These are phyloP conservation scores for Heterobasidion irregulare DNA, from an alignment of 1,284 basidiomycete genomes.

Conservation along the genomic window DNA sequence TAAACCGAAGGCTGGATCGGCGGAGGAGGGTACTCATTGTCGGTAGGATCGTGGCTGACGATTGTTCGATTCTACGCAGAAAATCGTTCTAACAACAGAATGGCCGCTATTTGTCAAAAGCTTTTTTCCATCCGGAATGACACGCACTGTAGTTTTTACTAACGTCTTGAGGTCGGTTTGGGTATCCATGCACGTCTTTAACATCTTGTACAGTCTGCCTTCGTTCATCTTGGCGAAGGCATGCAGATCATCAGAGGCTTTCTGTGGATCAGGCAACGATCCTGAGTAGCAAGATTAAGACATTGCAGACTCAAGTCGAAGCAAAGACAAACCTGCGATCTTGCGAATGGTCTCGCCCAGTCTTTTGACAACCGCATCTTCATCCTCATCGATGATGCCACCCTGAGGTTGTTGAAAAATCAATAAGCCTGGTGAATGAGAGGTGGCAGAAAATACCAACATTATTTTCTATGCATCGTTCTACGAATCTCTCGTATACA, in stretches of 20 bases:
- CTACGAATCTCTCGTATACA: constrained; percentile 56
- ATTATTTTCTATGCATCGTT: constrained; percentile 72
- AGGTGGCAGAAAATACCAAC: constrained; percentile 33
- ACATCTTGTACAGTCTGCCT: constrained; percentile 74
- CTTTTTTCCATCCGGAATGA: background rate
- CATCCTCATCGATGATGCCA: constrained; percentile 77
- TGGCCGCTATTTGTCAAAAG: too few relatives aligned
- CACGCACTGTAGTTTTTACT: constrained; percentile 67
- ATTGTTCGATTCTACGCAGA: constrained; percentile 65
- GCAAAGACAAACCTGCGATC: constrained; percentile 42
- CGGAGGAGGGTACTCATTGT: constrained; percentile 76
- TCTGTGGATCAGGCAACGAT: constrained; percentile 62
- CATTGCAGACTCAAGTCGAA: constrained; percentile 11
- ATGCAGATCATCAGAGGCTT: constrained; percentile 72
- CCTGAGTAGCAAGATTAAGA: constrained; percentile 21
- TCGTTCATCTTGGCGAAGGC: constrained; percentile 87
- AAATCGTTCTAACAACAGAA: constrained; percentile 59
- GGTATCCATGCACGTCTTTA: constrained; percentile 76
- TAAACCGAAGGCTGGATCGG: constrained; percentile 60
- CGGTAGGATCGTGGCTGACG: constrained; percentile 47
- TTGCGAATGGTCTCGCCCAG: constrained; percentile 49
- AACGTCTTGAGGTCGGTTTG: constrained; percentile 78
- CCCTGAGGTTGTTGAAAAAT: constrained; percentile 40
- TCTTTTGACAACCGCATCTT: constrained; percentile 49
- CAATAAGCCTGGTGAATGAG: background rate